These are phyloP conservation scores for Mycena chlorophos DNA, from an alignment of 768 basidiomycete species.

Conservation along the genomic window DNA sequence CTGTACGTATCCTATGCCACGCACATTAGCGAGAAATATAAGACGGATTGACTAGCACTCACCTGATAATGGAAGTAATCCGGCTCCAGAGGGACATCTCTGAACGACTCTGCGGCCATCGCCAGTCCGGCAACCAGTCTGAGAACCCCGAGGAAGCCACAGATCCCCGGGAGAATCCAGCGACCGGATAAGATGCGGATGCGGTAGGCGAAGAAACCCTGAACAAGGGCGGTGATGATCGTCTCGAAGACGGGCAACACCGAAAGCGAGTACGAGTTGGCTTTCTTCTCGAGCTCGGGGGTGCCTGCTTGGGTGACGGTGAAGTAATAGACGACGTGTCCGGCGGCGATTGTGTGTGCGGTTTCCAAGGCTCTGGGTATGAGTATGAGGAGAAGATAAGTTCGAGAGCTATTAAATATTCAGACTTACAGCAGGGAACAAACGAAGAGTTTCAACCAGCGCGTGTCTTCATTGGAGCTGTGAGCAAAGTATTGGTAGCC, in stretches of 20 bases:
- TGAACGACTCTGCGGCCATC: constrained; percentile 22
- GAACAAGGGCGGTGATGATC: constrained; percentile 19
- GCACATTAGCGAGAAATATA: too few species aligned
- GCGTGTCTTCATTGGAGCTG: neutral
- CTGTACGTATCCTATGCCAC: too few species aligned
- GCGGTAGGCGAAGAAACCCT: constrained; percentile 26
- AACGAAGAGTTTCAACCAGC: neutral
- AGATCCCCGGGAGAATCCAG: constrained; percentile 13
- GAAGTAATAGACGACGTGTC: constrained; percentile 29
- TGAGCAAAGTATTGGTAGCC: neutral
- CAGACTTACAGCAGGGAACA: neutral
- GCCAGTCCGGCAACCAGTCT: constrained; percentile 22
- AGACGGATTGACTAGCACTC: too few species aligned
- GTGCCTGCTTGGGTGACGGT: constrained; percentile 28
- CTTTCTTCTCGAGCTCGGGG: constrained; percentile 19
- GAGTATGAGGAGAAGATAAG: neutral
- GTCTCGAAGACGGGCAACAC: constrained; percentile 30
- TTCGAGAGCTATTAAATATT: neutral
- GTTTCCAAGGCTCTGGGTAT: neutral
- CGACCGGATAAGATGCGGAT: constrained; percentile 25
- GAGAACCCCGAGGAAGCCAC: constrained; percentile 21
- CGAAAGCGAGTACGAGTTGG: constrained; percentile 22
- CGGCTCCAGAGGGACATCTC: constrained; percentile 25
- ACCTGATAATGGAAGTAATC: constrained; percentile 22
- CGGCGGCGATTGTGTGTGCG: neutral